Evolutionary conservation across 2,329 filamentous ascomycete genomes (phyloP).

Genomic region (Xenosphaeropsis pyriputrescens): DNA sequence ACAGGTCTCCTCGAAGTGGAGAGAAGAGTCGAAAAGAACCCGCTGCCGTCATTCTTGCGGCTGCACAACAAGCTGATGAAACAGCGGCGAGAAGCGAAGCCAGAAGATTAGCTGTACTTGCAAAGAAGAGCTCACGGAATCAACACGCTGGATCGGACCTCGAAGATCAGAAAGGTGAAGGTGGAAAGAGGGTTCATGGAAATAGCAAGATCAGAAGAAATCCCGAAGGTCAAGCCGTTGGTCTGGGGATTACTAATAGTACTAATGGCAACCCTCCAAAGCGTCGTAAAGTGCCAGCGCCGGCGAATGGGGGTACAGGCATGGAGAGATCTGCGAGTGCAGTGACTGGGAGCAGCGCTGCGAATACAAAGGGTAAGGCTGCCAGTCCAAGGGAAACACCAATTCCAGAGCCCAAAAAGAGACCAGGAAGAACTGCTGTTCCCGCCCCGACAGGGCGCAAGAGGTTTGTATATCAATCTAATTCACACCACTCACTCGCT

Average conservation of each 20-base stretch:
- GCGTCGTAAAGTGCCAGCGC: slow-evolving; percentile 69
- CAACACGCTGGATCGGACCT: slow-evolving; percentile 66
- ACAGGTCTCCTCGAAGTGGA: slow-evolving; percentile 49
- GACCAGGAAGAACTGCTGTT: slow-evolving; percentile 47
- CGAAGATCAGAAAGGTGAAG: slow-evolving; percentile 48
- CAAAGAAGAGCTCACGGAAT: slow-evolving; percentile 38
- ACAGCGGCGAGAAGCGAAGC: slow-evolving; percentile 73
- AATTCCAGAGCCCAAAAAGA: slow-evolving; percentile 55
- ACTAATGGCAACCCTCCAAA: slow-evolving; percentile 46
- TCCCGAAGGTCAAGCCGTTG: slow-evolving; percentile 36
- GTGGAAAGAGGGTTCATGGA: slow-evolving; percentile 45
- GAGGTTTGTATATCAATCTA: slow-evolving; percentile 41
- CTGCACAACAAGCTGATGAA: slow-evolving; percentile 64
- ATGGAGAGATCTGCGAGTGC: slow-evolving; percentile 58
- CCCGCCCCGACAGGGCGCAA: slow-evolving; percentile 60
- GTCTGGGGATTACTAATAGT: slow-evolving; percentile 49
- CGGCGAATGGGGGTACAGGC: slow-evolving; percentile 28
- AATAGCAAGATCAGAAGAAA: slow-evolving; percentile 49
- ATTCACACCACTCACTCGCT: no score
- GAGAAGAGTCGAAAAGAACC: slow-evolving; percentile 70
- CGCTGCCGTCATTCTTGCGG: slow-evolving; percentile 55
- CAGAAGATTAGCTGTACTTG: slow-evolving; percentile 66
- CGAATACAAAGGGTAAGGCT: slow-evolving; percentile 37
- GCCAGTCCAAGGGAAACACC: slow-evolving; percentile 58
- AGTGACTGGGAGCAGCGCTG: slow-evolving; percentile 31